phyloP scores from a whole-genome alignment of 202 grass and related monocot species.

The Schoenoplectus tabernaemontani region DNA sequence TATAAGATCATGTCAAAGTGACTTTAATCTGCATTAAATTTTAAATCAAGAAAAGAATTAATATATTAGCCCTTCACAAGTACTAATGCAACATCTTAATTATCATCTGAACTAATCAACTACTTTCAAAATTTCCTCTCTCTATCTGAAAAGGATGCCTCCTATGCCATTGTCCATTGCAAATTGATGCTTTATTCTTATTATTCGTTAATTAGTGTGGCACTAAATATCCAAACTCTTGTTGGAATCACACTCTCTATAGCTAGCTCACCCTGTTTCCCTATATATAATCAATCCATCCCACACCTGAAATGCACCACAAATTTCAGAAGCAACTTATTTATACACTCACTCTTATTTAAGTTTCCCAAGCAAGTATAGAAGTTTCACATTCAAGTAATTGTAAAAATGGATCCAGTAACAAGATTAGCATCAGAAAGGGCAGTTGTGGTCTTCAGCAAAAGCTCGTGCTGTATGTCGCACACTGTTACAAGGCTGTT shows the following conservation, averaged over 20 bases:
- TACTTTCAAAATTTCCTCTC: not conserved
- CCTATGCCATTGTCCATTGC: not conserved
- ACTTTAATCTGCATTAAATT: too few relatives aligned
- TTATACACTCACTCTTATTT: not conserved
- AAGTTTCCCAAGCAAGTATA: not conserved
- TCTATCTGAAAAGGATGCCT: not conserved
- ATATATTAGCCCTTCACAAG: not conserved
- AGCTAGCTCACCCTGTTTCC: not conserved
- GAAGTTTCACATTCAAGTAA: not conserved
- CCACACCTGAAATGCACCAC: not conserved
- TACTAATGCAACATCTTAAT: not conserved
- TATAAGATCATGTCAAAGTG: not conserved
- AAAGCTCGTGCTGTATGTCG: slow-evolving; percentile 63
- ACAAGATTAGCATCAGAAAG: slow-evolving; percentile 34
- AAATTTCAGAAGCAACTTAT: slow-evolving; percentile 1
- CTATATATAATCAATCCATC: not conserved
- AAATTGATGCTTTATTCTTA: slow-evolving; percentile 2
- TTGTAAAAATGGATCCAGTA: slow-evolving; percentile 32
- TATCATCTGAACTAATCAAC: not conserved
- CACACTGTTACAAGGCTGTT: slow-evolving; percentile 41
- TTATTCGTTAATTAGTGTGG: not conserved
- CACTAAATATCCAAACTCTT: slow-evolving; percentile 1
- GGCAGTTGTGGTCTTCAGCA: slow-evolving; percentile 55
- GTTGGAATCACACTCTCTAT: not conserved
- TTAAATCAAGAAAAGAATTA: not conserved